Conservation (phyloP, 2,329 filamentous ascomycete genomes). For the Fusarium keratoplasticum region DNA sequence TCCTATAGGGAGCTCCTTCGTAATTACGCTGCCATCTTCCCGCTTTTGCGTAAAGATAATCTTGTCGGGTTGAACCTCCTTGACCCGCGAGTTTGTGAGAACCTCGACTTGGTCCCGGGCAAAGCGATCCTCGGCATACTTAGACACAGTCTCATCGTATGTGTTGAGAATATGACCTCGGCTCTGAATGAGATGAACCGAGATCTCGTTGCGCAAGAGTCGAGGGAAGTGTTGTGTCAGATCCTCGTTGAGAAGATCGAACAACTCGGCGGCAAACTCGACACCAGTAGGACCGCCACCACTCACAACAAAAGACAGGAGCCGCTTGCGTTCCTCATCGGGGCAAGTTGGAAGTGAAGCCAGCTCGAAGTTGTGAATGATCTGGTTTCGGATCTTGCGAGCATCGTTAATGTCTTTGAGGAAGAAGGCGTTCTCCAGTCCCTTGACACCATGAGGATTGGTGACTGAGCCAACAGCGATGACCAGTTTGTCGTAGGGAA, state of each 20-base stretch:
- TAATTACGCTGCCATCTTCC: constrained; percentile 78
- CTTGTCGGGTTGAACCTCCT: constrained; percentile 84
- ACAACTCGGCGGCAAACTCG: constrained; percentile 96
- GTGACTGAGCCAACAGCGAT: constrained; percentile 92
- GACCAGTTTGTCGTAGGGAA: constrained; percentile 97
- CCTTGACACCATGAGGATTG: constrained; percentile 95
- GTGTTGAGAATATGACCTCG: constrained; percentile 96
- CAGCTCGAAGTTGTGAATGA: constrained; percentile 89
- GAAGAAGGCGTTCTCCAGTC: constrained; percentile 92
- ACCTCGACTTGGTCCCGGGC: constrained; percentile 91
- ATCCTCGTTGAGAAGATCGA: constrained; percentile 96
- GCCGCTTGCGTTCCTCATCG: constrained; percentile 85
- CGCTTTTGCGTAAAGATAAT: constrained; percentile 90
- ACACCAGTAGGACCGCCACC: constrained; percentile 97
- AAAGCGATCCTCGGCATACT: constrained; percentile 92
- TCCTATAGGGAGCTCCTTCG: constrained; percentile 93
- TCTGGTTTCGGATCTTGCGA: constrained; percentile 85
- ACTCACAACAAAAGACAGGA: constrained; percentile 95
- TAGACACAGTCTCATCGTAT: constrained; percentile 93
- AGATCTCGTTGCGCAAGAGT: constrained; percentile 95
- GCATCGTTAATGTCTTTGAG: constrained; percentile 96
- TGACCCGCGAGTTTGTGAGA: constrained; percentile 91
- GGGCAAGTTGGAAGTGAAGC: constrained; percentile 93
- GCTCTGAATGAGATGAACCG: constrained; percentile 96
- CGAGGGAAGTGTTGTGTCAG: constrained; percentile 85